Evolutionary conservation across 1,284 basidiomycete genomes (phyloP).

Genomic region (Jaminaea rosea): DNA sequence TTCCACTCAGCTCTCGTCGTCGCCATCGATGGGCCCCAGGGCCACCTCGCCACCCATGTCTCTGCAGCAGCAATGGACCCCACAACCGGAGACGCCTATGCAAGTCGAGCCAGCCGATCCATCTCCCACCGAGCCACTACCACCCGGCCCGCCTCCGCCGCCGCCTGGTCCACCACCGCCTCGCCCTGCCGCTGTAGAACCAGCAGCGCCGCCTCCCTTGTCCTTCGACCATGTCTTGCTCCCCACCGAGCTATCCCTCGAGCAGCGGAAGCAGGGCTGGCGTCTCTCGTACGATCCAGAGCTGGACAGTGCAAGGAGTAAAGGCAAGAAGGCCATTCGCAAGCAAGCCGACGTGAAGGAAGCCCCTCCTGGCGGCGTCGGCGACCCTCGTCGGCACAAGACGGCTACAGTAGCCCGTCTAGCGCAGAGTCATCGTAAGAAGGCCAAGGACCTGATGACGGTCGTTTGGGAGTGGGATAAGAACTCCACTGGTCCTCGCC

Average conservation of each 20-base stretch:
- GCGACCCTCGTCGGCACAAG: neutral
- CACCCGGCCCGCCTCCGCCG: constrained; percentile 2
- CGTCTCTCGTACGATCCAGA: neutral
- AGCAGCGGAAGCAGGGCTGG: constrained; percentile 6
- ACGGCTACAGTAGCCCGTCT: neutral
- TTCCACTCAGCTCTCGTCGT: too few species aligned
- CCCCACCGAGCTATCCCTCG: constrained; percentile 21
- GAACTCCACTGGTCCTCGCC: constrained; percentile 65
- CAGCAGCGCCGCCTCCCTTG: neutral
- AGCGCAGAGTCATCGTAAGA: neutral
- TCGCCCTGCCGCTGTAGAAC: neutral
- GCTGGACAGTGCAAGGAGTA: neutral
- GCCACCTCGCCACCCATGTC: too few species aligned
- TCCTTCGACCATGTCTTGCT: constrained; percentile 20
- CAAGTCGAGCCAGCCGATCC: too few species aligned
- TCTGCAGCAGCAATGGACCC: too few species aligned
- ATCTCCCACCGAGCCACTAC: too few species aligned
- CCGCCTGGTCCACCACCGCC: neutral
- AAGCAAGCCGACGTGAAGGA: neutral
- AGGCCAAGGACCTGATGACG: neutral
- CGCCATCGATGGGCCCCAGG: too few species aligned
- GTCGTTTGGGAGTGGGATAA: constrained; percentile 59
- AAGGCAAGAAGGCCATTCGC: constrained; percentile 1
- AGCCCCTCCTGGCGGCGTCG: neutral
- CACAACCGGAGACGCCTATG: too few species aligned